Evolutionary conservation across 306 rosid genomes (phyloP).

Genomic region (Acacia crassicarpa): DNA sequence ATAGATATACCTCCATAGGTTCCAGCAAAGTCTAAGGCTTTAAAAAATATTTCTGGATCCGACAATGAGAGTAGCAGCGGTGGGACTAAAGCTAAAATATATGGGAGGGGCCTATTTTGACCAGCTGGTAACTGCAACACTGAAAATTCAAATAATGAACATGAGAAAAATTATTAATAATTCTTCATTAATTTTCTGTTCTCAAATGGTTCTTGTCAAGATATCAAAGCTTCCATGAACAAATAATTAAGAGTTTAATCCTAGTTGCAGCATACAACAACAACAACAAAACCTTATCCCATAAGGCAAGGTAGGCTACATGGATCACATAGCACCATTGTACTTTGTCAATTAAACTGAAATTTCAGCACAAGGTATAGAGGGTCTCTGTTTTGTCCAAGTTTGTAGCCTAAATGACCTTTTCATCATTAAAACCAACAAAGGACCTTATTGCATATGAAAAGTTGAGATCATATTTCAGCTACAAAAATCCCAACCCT

Average conservation of each 20-base stretch:
- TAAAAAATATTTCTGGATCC: conserved; percentile 72
- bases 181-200: neutral
- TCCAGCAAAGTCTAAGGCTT: conserved; percentile 78
- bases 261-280: neutral
- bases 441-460: neutral
- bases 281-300: too few relatives aligned
- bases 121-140: conserved; percentile 68
- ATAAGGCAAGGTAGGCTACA: too few relatives aligned
- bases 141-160: conserved; percentile 33
- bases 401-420: neutral
- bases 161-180: neutral
- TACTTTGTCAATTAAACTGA: neutral
- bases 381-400: neutral
- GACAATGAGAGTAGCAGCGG: conserved; percentile 60
- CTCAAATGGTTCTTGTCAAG: neutral
- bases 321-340: too few relatives aligned
- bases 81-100: conserved; percentile 57
- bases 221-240: neutral
- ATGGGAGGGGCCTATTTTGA: conserved; percentile 59
- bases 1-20: conserved; percentile 68
- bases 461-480: conserved; percentile 19
- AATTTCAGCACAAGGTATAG: neutral
- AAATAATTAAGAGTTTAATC: neutral
- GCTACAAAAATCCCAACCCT: neutral
- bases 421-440: neutral